Conservation (phyloP, 768 basidiomycete genomes). For the Phanerochaete sordida region DNA sequence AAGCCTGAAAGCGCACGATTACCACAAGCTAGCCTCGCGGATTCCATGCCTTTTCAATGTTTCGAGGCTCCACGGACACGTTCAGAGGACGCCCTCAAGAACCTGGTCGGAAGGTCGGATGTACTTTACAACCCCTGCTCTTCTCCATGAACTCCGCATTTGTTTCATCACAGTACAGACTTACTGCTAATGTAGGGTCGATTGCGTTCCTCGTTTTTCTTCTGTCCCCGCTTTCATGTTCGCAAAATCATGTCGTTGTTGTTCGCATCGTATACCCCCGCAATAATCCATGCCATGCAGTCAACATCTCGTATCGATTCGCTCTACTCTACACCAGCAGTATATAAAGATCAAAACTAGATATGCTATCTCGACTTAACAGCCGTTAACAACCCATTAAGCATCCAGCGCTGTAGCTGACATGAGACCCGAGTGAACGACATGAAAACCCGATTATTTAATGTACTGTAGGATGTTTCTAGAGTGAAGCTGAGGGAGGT, state of each 20-base stretch:
- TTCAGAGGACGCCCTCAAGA: background rate
- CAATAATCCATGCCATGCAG: background rate
- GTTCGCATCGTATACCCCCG: constrained; percentile 7
- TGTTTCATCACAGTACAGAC: background rate
- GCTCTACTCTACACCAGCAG: background rate
- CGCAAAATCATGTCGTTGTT: background rate
- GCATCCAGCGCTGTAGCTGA: background rate
- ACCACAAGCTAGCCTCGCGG: constrained; percentile 30
- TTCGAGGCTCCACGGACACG: constrained; percentile 1
- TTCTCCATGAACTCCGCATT: background rate
- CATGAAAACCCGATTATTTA: background rate
- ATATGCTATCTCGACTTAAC: too few relatives aligned
- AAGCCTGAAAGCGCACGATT: constrained; percentile 3
- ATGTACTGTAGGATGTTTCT: constrained; percentile 10
- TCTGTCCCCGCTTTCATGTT: background rate
- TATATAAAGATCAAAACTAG: background rate
- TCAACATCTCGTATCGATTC: background rate
- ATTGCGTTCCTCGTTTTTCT: background rate
- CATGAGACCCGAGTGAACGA: background rate
- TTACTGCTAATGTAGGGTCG: background rate
- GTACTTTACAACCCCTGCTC: too few relatives aligned
- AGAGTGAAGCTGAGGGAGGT: constrained; percentile 14
- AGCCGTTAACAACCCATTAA: background rate
- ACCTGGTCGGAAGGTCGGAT: background rate
- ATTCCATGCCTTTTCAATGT: constrained; percentile 19